These are phyloP conservation scores for Termitomyces sp. DNA, from an alignment of 768 basidiomycete genomes.

Conservation along the genomic window DNA sequence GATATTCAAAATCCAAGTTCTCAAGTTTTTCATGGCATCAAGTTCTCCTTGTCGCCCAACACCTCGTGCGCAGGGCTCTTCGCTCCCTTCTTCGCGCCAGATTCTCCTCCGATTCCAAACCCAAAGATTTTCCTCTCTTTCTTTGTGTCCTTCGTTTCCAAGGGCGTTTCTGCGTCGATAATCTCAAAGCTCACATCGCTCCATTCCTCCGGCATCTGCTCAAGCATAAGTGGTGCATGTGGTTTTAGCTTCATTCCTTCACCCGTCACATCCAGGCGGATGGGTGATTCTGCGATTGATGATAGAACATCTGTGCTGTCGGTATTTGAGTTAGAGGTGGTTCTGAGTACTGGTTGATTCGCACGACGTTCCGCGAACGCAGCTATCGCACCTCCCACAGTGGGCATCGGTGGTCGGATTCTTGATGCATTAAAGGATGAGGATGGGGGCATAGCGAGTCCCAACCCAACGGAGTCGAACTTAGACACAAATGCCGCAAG, in stretches of 20 bases:
- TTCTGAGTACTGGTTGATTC: conserved; percentile 19
- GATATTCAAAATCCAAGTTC: not conserved
- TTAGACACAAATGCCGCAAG: conserved; percentile 77
- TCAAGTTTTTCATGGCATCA: conserved; percentile 20
- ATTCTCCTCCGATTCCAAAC: conserved; percentile 3
- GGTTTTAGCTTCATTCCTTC: conserved; percentile 17
- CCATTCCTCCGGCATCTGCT: conserved; percentile 55
- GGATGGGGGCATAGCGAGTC: conserved; percentile 23
- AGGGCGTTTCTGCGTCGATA: conserved; percentile 14
- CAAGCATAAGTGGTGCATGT: conserved; percentile 46
- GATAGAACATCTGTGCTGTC: conserved; percentile 4
- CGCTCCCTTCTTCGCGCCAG: conserved; percentile 14
- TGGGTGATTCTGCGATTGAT: conserved; percentile 36
- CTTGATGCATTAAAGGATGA: conserved; percentile 28
- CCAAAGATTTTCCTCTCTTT: conserved; percentile 11
- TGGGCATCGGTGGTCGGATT: conserved; percentile 43
- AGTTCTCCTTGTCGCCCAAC: conserved; percentile 50
- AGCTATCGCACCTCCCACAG: conserved; percentile 44
- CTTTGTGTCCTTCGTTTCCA: conserved; percentile 7
- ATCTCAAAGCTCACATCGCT: conserved; percentile 50
- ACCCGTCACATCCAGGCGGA: conserved; percentile 37
- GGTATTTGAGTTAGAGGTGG: not conserved
- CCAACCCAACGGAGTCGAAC: conserved; percentile 70
- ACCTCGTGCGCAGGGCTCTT: conserved; percentile 29
- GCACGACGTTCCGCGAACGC: conserved; percentile 44